Conservation (phyloP, 2,329 filamentous ascomycete genomes). For the Fonsecaea pugnacius region DNA sequence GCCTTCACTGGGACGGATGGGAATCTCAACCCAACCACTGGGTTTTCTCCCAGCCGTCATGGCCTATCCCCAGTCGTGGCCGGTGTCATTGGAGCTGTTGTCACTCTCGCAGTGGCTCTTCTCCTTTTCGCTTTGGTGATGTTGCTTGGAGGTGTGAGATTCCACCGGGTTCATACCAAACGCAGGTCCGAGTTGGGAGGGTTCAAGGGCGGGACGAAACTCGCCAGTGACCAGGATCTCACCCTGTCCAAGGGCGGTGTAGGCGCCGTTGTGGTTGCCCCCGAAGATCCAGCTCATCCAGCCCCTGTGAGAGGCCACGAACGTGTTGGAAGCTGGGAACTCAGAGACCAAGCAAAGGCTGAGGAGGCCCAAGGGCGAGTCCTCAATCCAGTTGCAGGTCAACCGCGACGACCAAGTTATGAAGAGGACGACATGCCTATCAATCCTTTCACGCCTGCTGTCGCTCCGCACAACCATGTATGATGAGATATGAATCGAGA, state of each 20-base stretch:
- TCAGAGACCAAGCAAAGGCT: slow-evolving; percentile 43
- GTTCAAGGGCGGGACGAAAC: slow-evolving; percentile 60
- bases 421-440: slow-evolving; percentile 50
- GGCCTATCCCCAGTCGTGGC: slow-evolving; percentile 49
- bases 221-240: slow-evolving; percentile 60
- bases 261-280: slow-evolving; percentile 41
- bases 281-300: slow-evolving; percentile 31
- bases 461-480: slow-evolving; percentile 55
- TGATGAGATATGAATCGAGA: slow-evolving; percentile 41
- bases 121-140: slow-evolving; percentile 48
- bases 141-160: slow-evolving; percentile 50
- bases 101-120: slow-evolving; percentile 54
- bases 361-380: slow-evolving; percentile 29
- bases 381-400: slow-evolving; percentile 16
- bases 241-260: slow-evolving; percentile 51
- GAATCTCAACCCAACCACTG: slow-evolving; percentile 17
- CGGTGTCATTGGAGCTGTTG: slow-evolving; percentile 61
- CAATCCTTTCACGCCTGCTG: slow-evolving; percentile 48
- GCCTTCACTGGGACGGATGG: slow-evolving; percentile 41
- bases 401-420: slow-evolving; percentile 47
- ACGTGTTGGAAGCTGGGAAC: slow-evolving; percentile 62
- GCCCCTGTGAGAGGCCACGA: slow-evolving; percentile 52
- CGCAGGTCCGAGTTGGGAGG: slow-evolving; percentile 53
- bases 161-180: slow-evolving; percentile 45
- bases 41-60: slow-evolving; percentile 12